Percentiles rank a stretch among this genome's conserved stretches.
phyloP scores from a whole-genome alignment of 2,329 filamentous ascomycete genomes.

The Sporothrix curviconia region DNA sequence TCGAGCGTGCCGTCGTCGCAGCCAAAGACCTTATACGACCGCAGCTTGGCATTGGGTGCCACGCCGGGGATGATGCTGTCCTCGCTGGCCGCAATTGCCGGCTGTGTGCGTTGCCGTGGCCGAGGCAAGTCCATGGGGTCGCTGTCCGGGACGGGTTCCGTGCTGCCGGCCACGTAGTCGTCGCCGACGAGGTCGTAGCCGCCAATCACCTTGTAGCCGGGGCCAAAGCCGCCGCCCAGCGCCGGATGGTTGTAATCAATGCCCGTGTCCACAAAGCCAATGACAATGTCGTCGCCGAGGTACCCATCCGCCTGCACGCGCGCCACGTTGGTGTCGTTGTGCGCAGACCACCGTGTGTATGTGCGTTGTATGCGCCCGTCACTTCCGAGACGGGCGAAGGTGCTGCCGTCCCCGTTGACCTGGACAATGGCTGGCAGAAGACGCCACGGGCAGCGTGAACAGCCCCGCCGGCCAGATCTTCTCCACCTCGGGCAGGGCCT shows the following conservation, averaged over 20 bases:
- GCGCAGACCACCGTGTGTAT: neutral
- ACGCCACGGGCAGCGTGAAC: neutral
- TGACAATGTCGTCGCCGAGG: conserved; percentile 11
- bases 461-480: conserved; percentile 14
- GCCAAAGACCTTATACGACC: conserved; percentile 24
- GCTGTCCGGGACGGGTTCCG: neutral
- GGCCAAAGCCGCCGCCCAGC: conserved; percentile 16
- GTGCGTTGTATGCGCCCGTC: neutral
- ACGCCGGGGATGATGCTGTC: conserved; percentile 17
- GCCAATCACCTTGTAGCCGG: conserved; percentile 14
- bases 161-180: neutral
- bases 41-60: conserved; percentile 23
- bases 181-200: conserved; percentile 17
- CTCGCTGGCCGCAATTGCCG: neutral
- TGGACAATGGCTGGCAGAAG: neutral
- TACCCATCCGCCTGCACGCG: conserved; percentile 13
- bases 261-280: conserved; percentile 14
- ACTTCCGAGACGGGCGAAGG: too few species aligned
- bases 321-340: conserved; percentile 12
- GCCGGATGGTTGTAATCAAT: conserved; percentile 16
- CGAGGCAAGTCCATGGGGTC: conserved; percentile 4
- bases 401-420: too few species aligned
- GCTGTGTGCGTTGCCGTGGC: conserved; percentile 8
- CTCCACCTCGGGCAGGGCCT: conserved; percentile 16
- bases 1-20: conserved; percentile 21